Base-by-base conservation (phyloP, 805 yeast genomes). In the Millerozyma miso region DNA sequence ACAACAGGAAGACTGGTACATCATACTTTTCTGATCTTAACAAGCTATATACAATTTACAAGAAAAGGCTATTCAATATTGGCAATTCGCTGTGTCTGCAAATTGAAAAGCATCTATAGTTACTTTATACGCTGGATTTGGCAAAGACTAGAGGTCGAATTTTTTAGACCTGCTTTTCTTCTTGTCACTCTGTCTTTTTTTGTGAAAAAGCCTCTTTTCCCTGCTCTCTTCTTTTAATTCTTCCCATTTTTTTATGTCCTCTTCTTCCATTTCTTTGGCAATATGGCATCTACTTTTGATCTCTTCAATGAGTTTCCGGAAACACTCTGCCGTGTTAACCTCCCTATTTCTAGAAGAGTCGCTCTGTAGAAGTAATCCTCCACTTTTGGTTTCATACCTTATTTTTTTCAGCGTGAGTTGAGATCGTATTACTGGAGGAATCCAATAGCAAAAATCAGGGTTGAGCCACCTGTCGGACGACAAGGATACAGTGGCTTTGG, bases 401-500 rank as follows among this genome's bases (percentile, higher is more conserved):
- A 80, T 73, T 8, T 62, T 62, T 14, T 59, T 63, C 3, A 52
- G 50, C 3, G 53, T 17, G 7, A 79, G 48, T 43, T 78, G 83
- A 1, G 50, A 46, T 40, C 71, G 59, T 1, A 83, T 63, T 3
- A 73, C 71, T 3, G 42, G 46, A 0, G 93, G 91, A 3, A 85
- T 71, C 89, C 90, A 84, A 4, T 54, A 45, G 40, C 71, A 64
- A 20, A 49, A 51, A 33, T 53, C 54, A 1, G 75, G 74, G 1
- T 54, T 48, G 2, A 70, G 59, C 74, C 87, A 73, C 31, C 67
- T 58, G 4, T 60, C 60, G 0, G 69, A 59, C 5, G 57, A 60
- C 43, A 82, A 52, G 4, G 76, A 65, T 15, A 87, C 56, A 0
- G 87, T 81, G 5, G 89, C 87, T 53, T 86, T 83, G 1, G 85